Evolutionary conservation across 2,329 filamentous ascomycete species (phyloP).

Genomic region (Colletotrichum horii): DNA sequence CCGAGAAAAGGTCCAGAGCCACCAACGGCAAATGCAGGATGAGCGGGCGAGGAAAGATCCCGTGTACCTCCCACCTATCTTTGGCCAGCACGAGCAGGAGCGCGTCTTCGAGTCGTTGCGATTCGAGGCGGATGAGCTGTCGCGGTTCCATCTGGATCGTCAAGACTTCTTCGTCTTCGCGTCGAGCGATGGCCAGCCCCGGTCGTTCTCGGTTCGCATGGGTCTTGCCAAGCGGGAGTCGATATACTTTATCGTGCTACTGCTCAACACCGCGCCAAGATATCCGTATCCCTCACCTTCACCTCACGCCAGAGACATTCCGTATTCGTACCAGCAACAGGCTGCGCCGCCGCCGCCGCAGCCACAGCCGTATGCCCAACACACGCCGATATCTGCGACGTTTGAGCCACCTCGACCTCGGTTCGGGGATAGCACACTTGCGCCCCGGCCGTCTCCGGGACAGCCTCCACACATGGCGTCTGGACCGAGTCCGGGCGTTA

Average conservation of each 20-base stretch:
- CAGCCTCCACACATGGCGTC: conserved; percentile 38
- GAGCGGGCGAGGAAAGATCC: conserved; percentile 64
- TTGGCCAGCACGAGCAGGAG: conserved; percentile 58
- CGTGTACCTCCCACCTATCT: conserved; percentile 69
- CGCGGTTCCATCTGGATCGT: conserved; percentile 56
- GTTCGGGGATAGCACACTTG: conserved; percentile 38
- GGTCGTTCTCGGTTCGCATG: conserved; percentile 55
- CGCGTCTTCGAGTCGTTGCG: conserved; percentile 60
- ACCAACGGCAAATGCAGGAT: conserved; percentile 59
- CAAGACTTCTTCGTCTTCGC: conserved; percentile 62
- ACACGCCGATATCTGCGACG: conserved; percentile 50
- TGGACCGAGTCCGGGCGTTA: conserved; percentile 46
- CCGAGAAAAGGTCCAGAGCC: conserved; percentile 52
- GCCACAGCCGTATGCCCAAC: conserved; percentile 42
- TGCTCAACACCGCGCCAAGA: conserved; percentile 43
- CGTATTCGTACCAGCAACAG: conserved; percentile 46
- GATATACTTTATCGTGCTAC: conserved; percentile 65
- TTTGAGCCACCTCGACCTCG: conserved; percentile 52
- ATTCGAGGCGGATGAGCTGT: conserved; percentile 58
- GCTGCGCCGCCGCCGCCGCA: conserved; percentile 31
- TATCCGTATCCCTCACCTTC: conserved; percentile 51
- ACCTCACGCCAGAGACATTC: conserved; percentile 46
- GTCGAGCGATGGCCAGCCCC: conserved; percentile 54
- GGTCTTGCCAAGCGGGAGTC: conserved; percentile 66
- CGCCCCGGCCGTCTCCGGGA: conserved; percentile 32